Percentiles rank a stretch among this genome's conserved stretches.
phyloP scores from a whole-genome alignment of 2,329 filamentous ascomycete species.

The Pseudogymnoascus sp. region DNA sequence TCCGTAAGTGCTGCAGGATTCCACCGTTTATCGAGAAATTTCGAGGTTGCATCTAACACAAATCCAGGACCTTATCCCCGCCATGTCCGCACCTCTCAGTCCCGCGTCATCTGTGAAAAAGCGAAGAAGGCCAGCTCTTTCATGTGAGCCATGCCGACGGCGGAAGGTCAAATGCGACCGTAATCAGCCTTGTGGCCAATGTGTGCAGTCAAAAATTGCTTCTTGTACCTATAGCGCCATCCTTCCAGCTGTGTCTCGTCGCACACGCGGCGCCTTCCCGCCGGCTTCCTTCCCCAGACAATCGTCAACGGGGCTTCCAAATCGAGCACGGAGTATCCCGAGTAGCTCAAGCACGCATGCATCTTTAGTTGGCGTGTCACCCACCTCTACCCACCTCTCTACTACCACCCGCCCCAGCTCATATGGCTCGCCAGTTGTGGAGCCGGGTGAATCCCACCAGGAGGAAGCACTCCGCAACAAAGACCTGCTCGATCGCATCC shows the following conservation, averaged over 20 bases:
- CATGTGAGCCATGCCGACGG: constrained; percentile 38
- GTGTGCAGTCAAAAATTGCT: constrained; percentile 28
- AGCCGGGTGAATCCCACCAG: neutral
- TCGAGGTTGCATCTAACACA: neutral
- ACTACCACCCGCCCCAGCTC: neutral
- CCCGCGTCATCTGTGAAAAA: constrained; percentile 15
- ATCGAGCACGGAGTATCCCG: constrained; percentile 4
- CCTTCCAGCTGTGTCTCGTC: constrained; percentile 11
- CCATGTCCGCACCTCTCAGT: neutral
- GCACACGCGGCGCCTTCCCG: neutral
- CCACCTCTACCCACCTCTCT: neutral
- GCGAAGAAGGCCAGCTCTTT: constrained; percentile 32
- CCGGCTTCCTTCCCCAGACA: constrained; percentile 2
- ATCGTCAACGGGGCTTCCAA: neutral
- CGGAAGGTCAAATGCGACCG: constrained; percentile 43
- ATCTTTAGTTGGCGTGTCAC: neutral
- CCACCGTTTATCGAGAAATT: neutral
- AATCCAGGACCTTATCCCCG: neutral
- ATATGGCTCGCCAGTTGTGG: neutral
- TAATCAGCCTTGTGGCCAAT: constrained; percentile 37
- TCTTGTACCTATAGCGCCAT: constrained; percentile 30
- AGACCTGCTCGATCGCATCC: neutral
- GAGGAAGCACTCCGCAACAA: neutral
- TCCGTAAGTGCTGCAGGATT: neutral
- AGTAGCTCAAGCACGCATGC: constrained; percentile 7